phyloP scores from a whole-genome alignment of 768 basidiomycete genomes.

The Fomitopsis serialis region DNA sequence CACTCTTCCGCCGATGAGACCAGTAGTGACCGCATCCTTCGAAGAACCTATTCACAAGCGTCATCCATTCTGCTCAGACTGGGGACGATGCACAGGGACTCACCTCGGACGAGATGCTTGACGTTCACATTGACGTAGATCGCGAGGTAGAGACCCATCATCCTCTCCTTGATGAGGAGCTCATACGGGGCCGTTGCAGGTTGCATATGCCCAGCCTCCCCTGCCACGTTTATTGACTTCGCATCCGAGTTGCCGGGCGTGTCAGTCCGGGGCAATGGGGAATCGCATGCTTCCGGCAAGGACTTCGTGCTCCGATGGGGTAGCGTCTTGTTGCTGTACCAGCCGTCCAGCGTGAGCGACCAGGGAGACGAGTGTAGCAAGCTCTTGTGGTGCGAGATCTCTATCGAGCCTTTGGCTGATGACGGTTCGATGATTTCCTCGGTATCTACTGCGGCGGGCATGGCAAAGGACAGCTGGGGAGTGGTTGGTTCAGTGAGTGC shows the following conservation, averaged over 20 bases:
- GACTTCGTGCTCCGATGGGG: neutral
- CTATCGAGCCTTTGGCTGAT: neutral
- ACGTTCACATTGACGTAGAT: slow-evolving; percentile 72
- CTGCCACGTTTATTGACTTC: slow-evolving; percentile 20
- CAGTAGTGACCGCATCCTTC: slow-evolving; percentile 81
- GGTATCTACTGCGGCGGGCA: neutral
- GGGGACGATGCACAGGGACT: neutral
- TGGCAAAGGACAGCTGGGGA: neutral
- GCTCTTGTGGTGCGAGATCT: neutral
- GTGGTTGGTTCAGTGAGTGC: neutral
- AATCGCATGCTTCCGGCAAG: neutral
- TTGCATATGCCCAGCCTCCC: slow-evolving; percentile 33
- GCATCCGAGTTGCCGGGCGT: slow-evolving; percentile 30
- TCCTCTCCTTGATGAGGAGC: slow-evolving; percentile 79
- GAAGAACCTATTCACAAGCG: slow-evolving; percentile 48
- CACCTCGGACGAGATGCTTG: slow-evolving; percentile 58
- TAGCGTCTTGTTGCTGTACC: slow-evolving; percentile 40
- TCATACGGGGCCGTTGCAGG: slow-evolving; percentile 62
- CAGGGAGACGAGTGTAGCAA: slow-evolving; percentile 44
- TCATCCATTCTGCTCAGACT: slow-evolving; percentile 1
- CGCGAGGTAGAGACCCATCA: slow-evolving; percentile 85
- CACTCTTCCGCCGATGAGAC: slow-evolving; percentile 83
- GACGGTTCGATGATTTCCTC: neutral
- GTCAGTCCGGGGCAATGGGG: neutral
- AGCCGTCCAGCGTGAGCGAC: slow-evolving; percentile 74